Conservation (phyloP, 306 rosid genomes). For the Lablab purpureus region DNA sequence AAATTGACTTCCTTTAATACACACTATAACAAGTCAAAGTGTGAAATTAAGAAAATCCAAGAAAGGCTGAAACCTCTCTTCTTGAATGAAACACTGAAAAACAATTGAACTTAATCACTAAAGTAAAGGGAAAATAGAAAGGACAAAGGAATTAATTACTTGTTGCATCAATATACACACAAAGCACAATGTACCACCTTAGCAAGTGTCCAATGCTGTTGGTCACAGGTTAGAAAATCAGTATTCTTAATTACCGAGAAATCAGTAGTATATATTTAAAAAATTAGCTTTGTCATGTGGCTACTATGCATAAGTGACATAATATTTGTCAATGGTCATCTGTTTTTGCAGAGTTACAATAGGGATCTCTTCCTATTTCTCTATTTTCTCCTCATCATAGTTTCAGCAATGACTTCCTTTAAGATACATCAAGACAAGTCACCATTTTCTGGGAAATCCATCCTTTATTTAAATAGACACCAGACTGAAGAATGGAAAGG, state of each 20-base stretch:
- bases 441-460: constrained; percentile 82
- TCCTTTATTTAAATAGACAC: constrained; percentile 92
- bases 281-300: constrained; percentile 5
- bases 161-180: not conserved
- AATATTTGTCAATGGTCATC: constrained; percentile 34
- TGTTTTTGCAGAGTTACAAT: constrained; percentile 84
- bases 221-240: constrained; percentile 19
- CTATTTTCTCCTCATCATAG: constrained; percentile 87
- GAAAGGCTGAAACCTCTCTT: not conserved
- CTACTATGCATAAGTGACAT: constrained; percentile 22
- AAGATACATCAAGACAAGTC: constrained; percentile 86
- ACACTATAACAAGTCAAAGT: not conserved
- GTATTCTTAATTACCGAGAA: constrained; percentile 13
- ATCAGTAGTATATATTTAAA: constrained; percentile 1
- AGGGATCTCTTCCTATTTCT: constrained; percentile 92
- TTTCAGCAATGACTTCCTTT: constrained; percentile 86
- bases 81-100: constrained; percentile 15
- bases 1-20: not conserved
- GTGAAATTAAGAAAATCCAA: constrained; percentile 11
- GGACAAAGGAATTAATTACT: not conserved
- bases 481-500: constrained; percentile 99
- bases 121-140: not conserved
- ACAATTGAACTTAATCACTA: constrained; percentile 21
- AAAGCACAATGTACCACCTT: constrained; percentile 15
- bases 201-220: constrained; percentile 25